Base-by-base conservation (phyloP, 805 yeast genomes). In the Starmerella apicola region DNA sequence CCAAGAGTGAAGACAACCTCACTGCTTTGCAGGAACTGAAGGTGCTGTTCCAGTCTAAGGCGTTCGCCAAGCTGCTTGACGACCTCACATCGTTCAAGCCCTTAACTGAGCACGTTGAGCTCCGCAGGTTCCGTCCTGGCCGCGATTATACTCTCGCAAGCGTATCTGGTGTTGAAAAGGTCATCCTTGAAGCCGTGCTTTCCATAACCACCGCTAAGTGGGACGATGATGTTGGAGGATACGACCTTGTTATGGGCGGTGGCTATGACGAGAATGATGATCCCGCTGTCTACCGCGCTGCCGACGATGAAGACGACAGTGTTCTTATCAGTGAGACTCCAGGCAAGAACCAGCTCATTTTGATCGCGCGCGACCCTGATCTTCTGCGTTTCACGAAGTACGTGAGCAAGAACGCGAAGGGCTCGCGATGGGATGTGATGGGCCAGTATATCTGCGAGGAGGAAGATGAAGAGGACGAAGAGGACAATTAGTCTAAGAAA, bases 51-150 rank as follows among this genome's bases (percentile, higher is more conserved):
- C 69, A 70, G 50, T 72, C 83, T 13, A 49, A 62, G 2, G 66
- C 75, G 12, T 86, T 81, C 60, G 68, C 70, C 34, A 76, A 78
- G 56, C 86, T 91, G 79, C 56, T 91, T 34, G 61, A 65, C 17
- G 42, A 62, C 2, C 56, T 86, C 3, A 80, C 95, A 0, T 70
- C 75, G 13, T 54, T 84, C 39, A 42, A 20, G 6, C 74, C 80
- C 7, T 62, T 74, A 3, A 70, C 77, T 36, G 81, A 80, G 47
- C 82, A 79, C 49, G 63, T 81, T 1, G 56, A 86, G 20, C 71
- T 82, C 6, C 71, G 99, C 53, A 67, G 96, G 47, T 91, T 91
- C 63, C 73, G 98, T 52, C 98, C 95, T 1, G 98, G 97, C 3
- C 77, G 74, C 22, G 99, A 91, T 58, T 91, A 82, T 60, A 86